These are phyloP conservation scores for Cochlearia excelsa DNA, from an alignment of 345 rosid species.

Conservation along the genomic window DNA sequence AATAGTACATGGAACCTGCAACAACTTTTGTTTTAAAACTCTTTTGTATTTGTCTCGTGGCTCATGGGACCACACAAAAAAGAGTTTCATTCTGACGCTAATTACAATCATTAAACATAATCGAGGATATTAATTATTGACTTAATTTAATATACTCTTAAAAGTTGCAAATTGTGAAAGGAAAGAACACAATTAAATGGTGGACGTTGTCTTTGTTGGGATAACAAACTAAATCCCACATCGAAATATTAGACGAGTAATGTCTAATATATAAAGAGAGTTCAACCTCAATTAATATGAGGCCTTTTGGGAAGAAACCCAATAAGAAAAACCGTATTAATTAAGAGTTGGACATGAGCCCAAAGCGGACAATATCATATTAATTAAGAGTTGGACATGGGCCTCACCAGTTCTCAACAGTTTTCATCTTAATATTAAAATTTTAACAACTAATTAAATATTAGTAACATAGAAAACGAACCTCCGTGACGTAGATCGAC, in stretches of 20 bases:
- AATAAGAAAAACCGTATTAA: no score
- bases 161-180: slow-evolving; percentile 26
- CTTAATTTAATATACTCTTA: slow-evolving; percentile 19
- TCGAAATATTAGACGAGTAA: slow-evolving; percentile 13
- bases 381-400: no score
- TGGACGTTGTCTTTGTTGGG: slow-evolving; percentile 14
- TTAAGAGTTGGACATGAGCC: no score
- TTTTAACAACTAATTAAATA: no score
- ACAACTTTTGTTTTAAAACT: slow-evolving; percentile 11
- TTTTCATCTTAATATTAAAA: no score
- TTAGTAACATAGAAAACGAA: no score
- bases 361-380: no score
- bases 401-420: slow-evolving; percentile 2
- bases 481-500: no score
- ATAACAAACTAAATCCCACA: no score
- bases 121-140: slow-evolving; percentile 20
- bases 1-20: slow-evolving; percentile 32
- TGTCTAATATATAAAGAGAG: slow-evolving; percentile 14
- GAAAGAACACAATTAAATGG: slow-evolving; percentile 10
- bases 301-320: no score
- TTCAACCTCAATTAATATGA: no score
- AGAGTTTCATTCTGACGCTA: slow-evolving; percentile 26
- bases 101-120: slow-evolving; percentile 32
- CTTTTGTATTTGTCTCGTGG: slow-evolving; percentile 5
- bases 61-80: slow-evolving; percentile 25